phyloP scores from a whole-genome alignment of 495 filamentous ascomycete genomes.

The Bombardia bombarda region DNA sequence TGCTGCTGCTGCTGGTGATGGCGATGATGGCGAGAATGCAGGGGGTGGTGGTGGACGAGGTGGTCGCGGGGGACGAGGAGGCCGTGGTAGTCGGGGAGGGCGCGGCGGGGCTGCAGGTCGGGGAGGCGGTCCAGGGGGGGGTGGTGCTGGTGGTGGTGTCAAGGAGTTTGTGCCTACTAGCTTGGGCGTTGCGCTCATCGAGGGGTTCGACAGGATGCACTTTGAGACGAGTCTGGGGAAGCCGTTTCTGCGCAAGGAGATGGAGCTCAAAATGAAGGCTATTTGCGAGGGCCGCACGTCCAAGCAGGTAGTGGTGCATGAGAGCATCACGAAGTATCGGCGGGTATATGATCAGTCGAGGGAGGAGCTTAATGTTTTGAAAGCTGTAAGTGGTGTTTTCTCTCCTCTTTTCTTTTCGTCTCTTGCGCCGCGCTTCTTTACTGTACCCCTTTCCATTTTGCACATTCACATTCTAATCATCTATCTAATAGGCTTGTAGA shows the following conservation, averaged over 20 bases:
- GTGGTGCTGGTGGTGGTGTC: conserved; percentile 46
- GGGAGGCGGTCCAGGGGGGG: conserved; percentile 30
- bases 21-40: conserved; percentile 24
- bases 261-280: conserved; percentile 89
- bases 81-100: conserved; percentile 34
- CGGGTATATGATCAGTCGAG: conserved; percentile 73
- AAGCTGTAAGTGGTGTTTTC: conserved; percentile 53
- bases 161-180: conserved; percentile 87
- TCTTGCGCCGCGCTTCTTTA: no score
- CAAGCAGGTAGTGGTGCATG: conserved; percentile 62
- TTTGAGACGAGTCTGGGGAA: conserved; percentile 88
- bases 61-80: conserved; percentile 23
- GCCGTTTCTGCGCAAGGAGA: conserved; percentile 96
- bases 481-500: no score
- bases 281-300: conserved; percentile 84
- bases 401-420: no score
- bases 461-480: no score
- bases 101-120: conserved; percentile 33
- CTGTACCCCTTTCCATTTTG: no score
- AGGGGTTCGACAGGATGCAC: conserved; percentile 87
- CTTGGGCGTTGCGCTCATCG: conserved; percentile 80
- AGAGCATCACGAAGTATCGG: conserved; percentile 77
- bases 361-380: conserved; percentile 66
- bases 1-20: conserved; percentile 20
- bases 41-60: conserved; percentile 29